A percentile compares a stretch with the other conserved stretches of the same genome.
Evolutionary conservation across 2,329 filamentous ascomycete genomes (phyloP).

Genomic region (Phialophora expanda): DNA sequence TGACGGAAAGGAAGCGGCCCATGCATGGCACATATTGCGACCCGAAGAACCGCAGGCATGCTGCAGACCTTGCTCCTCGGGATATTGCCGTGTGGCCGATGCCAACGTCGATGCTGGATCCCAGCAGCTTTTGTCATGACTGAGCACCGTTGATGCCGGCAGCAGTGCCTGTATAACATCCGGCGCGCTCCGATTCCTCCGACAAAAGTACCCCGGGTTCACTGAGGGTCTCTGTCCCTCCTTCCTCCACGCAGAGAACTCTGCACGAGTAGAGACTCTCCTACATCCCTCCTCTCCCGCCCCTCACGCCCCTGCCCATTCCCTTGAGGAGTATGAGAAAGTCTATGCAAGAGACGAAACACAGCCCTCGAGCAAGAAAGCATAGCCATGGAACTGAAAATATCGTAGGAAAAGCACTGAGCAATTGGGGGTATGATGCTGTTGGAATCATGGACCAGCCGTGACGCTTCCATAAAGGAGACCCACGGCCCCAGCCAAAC

Average conservation of each 20-base stretch:
- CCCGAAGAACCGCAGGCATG: not conserved
- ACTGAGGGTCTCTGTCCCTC: not conserved
- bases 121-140: not conserved
- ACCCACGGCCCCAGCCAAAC: slow-evolving; percentile 9
- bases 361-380: slow-evolving; percentile 20
- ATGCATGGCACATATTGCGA: not conserved
- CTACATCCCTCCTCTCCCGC: not conserved
- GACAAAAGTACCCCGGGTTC: not conserved
- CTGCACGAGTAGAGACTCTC: not conserved
- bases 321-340: slow-evolving; percentile 13
- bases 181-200: not conserved
- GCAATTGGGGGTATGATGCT: slow-evolving; percentile 33
- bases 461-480: slow-evolving; percentile 3
- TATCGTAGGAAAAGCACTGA: slow-evolving; percentile 21
- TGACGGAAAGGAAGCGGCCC: too few species aligned
- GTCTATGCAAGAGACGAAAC: slow-evolving; percentile 36
- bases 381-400: slow-evolving; percentile 17
- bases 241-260: not conserved
- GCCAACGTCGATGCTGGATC: not conserved
- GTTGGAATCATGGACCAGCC: slow-evolving; percentile 32
- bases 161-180: not conserved
- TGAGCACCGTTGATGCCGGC: not conserved
- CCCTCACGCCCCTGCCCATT: slow-evolving; percentile 6
- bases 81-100: not conserved
- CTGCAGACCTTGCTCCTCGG: not conserved